Evolutionary conservation across 2,329 filamentous ascomycete genomes (phyloP), one percentile per base, ranked within the genome.

Genomic region (Fusarium azukiicola): DNA sequence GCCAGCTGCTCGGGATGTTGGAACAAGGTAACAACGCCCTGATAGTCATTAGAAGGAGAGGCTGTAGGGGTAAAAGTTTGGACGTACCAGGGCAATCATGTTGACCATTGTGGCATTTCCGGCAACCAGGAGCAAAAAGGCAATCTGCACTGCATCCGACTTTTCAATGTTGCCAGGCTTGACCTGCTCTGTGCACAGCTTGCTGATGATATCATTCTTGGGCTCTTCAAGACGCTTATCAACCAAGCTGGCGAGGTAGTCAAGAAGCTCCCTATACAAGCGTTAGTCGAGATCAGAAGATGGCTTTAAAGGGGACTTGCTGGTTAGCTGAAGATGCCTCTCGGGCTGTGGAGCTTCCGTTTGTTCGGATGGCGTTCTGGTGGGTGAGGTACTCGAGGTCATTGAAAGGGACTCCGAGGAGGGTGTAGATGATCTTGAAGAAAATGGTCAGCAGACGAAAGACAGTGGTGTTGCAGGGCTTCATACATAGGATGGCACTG

Each of bases 61-160:
- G 0, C 32, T 13, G 13, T 16, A 21, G 3, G 13, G 46, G 0
- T 2, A 7, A 3, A 12, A 42, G 2, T 11, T 21, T 3, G 3
- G 5, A 69, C 83, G n/a, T 72, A 88, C 88, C 44, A 91, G 84
- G 2, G 87, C 85, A 72, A 91, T 91, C 87, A 90, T 91, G 79
- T 88, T 91, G 8, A 91, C 87, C 88, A 91, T 90, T 1, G 90
- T 91, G 0, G 90, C 90, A 49, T 91, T 92, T 4, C 90, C 90
- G 0, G 90, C 90, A 3, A 91, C 90, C 3, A 92, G 86, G 9
- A 91, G 84, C 12, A 92, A 82, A 47, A 91, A 91, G 0, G 90
- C 89, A 63, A 91, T 90, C 72, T 90, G 89, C 2, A 91, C 84
- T 2, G 87, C 86, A 50, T 90, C 89, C 1, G 86, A 82, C 75